phyloP scores from a whole-genome alignment of 345 rosid genomes.

The Lepidium africanum region DNA sequence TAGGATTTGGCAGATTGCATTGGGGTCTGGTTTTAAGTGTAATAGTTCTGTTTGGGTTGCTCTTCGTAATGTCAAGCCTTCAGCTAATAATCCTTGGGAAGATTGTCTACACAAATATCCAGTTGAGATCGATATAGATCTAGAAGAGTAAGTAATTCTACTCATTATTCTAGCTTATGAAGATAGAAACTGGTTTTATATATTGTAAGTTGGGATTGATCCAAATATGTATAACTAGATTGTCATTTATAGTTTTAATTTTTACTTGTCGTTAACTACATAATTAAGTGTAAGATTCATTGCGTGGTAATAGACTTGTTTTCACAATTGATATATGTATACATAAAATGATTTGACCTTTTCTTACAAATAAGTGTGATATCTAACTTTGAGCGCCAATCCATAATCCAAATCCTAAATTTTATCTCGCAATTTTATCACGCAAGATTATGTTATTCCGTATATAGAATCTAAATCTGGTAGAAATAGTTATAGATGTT shows the following conservation, averaged over 20 bases:
- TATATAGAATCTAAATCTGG: too few relatives aligned
- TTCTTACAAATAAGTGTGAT: too few relatives aligned
- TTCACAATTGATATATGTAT: too few relatives aligned
- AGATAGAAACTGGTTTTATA: not conserved
- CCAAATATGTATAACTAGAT: not conserved
- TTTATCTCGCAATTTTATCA: too few relatives aligned
- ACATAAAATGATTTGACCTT: too few relatives aligned
- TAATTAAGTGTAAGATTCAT: not conserved
- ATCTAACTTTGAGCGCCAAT: too few relatives aligned
- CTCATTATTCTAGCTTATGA: not conserved
- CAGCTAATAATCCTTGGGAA: constrained; percentile 46
- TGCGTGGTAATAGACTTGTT: not conserved
- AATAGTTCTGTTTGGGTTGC: constrained; percentile 53
- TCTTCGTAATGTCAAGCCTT: constrained; percentile 28
- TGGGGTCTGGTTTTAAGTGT: constrained; percentile 65
- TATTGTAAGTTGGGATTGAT: not conserved
- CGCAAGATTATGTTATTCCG: too few relatives aligned
- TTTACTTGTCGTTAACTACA: not conserved
- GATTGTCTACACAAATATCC: constrained; percentile 36
- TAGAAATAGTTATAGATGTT: too few relatives aligned
- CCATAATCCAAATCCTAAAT: too few relatives aligned
- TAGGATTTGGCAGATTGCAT: constrained; percentile 57
- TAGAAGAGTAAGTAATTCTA: not conserved
- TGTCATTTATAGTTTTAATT: not conserved
- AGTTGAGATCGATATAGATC: constrained; percentile 22